Evolutionary conservation across 2,329 filamentous ascomycete species (phyloP).

Genomic region (Cryphonectria japonica): DNA sequence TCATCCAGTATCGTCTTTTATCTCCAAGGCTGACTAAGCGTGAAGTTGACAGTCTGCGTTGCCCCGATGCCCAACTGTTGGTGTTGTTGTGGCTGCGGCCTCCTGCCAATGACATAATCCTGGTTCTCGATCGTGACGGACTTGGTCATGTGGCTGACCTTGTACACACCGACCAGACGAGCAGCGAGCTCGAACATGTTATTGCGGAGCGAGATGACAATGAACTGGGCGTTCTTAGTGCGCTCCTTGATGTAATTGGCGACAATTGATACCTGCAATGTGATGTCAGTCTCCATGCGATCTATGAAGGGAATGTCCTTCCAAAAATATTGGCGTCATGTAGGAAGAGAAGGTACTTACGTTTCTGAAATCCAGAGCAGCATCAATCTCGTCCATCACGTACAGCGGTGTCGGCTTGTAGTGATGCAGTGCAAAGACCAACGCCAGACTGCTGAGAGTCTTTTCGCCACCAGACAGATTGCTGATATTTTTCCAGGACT

Average conservation of each 20-base stretch:
- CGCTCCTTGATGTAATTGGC: conserved; percentile 99
- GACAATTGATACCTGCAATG: conserved; percentile 83
- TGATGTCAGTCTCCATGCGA: conserved; percentile 12
- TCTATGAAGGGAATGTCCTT: not conserved
- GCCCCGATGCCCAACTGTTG: conserved; percentile 32
- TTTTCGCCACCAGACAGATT: conserved; percentile 97
- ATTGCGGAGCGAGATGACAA: conserved; percentile 95
- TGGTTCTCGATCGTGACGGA: conserved; percentile 86
- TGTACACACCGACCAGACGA: conserved; percentile 94
- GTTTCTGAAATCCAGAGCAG: conserved; percentile 95
- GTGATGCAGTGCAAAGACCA: conserved; percentile 98
- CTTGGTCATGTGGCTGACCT: conserved; percentile 99
- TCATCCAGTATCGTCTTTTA: not conserved
- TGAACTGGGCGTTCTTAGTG: conserved; percentile 98
- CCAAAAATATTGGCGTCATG: not conserved
- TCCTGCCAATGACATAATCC: conserved; percentile 66
- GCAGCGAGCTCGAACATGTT: conserved; percentile 99
- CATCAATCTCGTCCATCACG: conserved; percentile 99
- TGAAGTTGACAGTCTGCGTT: conserved; percentile 31
- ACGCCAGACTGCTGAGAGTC: conserved; percentile 86
- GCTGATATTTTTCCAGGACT: conserved; percentile 99
- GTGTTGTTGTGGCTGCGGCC: conserved; percentile 40
- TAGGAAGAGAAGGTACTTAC: conserved; percentile 59
- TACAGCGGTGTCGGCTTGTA: conserved; percentile 98
- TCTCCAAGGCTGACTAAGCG: conserved; percentile 30